A percentile compares a stretch with the other conserved stretches of the same genome.
Conservation (phyloP, 805 yeast genomes). For the Kodamaea kaohsiungensis region DNA sequence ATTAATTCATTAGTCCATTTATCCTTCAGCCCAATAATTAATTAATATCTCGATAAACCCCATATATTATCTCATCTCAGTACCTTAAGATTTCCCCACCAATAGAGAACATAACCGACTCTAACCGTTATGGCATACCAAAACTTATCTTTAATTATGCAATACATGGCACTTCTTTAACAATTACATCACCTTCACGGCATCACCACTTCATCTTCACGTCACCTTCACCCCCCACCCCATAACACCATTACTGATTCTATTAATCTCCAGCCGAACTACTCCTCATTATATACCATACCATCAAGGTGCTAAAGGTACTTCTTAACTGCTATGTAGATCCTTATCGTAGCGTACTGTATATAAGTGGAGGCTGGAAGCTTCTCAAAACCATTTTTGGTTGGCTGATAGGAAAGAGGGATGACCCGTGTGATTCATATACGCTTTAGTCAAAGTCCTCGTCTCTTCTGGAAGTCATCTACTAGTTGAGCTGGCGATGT, state of each 20-base stretch:
- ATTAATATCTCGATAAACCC: too few species aligned
- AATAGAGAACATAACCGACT: background rate
- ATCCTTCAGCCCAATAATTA: too few species aligned
- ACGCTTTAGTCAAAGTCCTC: background rate
- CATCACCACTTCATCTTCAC: too few species aligned
- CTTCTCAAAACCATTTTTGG: background rate
- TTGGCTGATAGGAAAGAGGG: background rate
- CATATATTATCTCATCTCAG: background rate
- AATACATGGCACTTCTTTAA: too few species aligned
- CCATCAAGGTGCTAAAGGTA: background rate
- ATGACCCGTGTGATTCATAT: background rate
- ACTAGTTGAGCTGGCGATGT: too few species aligned
- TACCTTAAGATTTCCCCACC: background rate
- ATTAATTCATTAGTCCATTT: too few species aligned
- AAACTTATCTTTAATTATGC: too few species aligned
- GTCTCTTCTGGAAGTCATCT: background rate
- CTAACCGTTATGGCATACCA: background rate
- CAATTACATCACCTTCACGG: too few species aligned
- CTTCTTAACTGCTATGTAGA: background rate
- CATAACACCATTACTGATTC: too few species aligned
- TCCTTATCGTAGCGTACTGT: background rate
- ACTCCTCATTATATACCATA: too few species aligned
- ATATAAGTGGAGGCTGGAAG: background rate
- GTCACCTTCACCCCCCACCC: too few species aligned
- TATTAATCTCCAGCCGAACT: too few species aligned